Conservation (phyloP, 164 flowering plant species). For the Nymphaea thermarum region DNA sequence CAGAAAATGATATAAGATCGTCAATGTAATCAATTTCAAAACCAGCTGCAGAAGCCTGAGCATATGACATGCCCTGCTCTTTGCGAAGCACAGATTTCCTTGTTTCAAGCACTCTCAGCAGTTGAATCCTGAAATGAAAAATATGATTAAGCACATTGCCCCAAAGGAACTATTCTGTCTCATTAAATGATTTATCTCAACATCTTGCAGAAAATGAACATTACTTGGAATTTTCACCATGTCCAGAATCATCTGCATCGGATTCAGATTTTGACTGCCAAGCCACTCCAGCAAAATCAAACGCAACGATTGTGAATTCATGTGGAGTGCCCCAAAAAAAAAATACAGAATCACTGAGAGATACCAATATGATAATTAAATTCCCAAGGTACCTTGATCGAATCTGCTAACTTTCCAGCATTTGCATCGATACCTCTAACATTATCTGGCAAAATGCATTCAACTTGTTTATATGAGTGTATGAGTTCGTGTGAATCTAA, state of each 20-base stretch:
- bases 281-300: conserved; percentile 8
- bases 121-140: conserved; percentile 41
- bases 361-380: background rate
- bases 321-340: too few relatives aligned
- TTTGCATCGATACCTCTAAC: conserved; percentile 18
- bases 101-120: conserved; percentile 63
- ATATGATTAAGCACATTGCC: background rate
- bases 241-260: conserved; percentile 22
- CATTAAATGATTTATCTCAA: background rate
- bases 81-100: conserved; percentile 65
- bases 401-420: conserved; percentile 21
- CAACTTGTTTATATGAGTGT: background rate
- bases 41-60: conserved; percentile 80
- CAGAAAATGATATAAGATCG: conserved; percentile 64
- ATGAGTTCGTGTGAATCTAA: background rate
- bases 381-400: conserved; percentile 26
- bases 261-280: conserved; percentile 29
- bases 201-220: background rate
- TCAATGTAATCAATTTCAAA: conserved; percentile 49
- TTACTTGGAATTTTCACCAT: conserved; percentile 79
- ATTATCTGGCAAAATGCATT: conserved; percentile 15
- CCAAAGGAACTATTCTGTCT: background rate
- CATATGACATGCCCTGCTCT: conserved; percentile 95
- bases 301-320: background rate
- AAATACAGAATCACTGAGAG: background rate